Percentiles rank a stretch among this genome's conserved stretches.
Conservation (phyloP, 306 rosid species). For the Quercus gilva region DNA sequence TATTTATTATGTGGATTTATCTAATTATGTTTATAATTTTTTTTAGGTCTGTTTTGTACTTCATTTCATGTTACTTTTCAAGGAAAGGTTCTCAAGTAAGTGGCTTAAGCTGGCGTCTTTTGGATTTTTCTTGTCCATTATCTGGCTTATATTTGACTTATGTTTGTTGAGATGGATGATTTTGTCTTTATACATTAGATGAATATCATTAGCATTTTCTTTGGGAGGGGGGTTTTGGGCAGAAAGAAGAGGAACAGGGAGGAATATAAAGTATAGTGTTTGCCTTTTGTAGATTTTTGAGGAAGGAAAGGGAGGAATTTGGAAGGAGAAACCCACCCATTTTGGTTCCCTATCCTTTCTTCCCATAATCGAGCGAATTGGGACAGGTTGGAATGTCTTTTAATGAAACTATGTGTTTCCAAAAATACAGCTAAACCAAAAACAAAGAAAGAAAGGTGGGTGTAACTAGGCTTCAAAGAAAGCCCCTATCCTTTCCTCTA, state of each 20-base stretch:
- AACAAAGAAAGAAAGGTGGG: too few relatives aligned
- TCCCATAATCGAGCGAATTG: neutral
- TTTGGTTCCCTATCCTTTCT: neutral
- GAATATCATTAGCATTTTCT: neutral
- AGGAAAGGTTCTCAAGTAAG: conserved; percentile 82
- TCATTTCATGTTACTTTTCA: conserved; percentile 76
- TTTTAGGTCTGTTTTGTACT: conserved; percentile 76
- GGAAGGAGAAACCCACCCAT: neutral
- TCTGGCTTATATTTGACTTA: neutral
- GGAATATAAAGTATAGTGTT: neutral
- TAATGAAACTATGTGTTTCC: neutral
- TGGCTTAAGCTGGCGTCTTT: neutral
- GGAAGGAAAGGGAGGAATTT: neutral
- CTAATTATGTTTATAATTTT: conserved; percentile 26
- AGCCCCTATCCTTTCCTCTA: neutral
- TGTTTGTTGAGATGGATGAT: neutral
- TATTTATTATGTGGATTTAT: conserved; percentile 20
- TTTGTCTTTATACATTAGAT: neutral
- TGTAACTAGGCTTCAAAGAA: neutral
- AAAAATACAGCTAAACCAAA: neutral
- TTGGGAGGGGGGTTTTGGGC: neutral
- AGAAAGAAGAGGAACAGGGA: neutral
- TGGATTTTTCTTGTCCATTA: conserved; percentile 1
- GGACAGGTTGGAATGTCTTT: neutral
- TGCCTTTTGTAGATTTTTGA: neutral